These are phyloP conservation scores for Fusarium sp. DNA, from an alignment of 2,329 filamentous ascomycete species.

Conservation along the genomic window DNA sequence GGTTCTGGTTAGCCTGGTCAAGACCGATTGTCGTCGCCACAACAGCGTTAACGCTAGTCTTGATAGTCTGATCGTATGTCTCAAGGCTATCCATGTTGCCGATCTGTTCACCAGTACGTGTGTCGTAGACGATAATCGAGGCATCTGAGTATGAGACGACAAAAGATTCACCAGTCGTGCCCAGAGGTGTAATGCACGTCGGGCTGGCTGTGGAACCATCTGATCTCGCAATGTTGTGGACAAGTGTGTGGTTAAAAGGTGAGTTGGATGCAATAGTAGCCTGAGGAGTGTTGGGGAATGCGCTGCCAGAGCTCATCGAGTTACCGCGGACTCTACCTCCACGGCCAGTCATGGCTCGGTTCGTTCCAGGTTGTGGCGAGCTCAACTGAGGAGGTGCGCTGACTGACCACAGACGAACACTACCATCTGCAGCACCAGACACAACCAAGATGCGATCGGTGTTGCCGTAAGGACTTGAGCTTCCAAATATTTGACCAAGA, in stretches of 20 bases:
- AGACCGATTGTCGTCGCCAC: conserved; percentile 87
- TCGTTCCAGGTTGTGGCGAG: conserved; percentile 77
- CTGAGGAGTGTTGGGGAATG: conserved; percentile 90
- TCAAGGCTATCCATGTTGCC: conserved; percentile 93
- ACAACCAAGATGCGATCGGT: conserved; percentile 90
- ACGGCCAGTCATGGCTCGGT: conserved; percentile 66
- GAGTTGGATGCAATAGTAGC: conserved; percentile 86
- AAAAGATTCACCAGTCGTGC: conserved; percentile 84
- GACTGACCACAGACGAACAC: conserved; percentile 93
- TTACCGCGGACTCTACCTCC: conserved; percentile 86
- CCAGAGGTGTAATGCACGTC: conserved; percentile 93
- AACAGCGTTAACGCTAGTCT: conserved; percentile 88
- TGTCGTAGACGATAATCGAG: conserved; percentile 91
- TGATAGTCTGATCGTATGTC: conserved; percentile 86
- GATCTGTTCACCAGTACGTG: conserved; percentile 88
- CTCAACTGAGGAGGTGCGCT: conserved; percentile 88
- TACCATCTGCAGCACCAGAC: conserved; percentile 90
- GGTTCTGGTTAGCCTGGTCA: conserved; percentile 71
- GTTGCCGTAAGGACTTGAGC: conserved; percentile 78
- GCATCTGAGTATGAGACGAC: conserved; percentile 94
- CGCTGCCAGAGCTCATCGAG: conserved; percentile 93
- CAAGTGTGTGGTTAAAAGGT: conserved; percentile 86
- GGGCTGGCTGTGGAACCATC: conserved; percentile 77
- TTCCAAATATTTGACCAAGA: conserved; percentile 82
- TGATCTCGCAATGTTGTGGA: conserved; percentile 83